A percentile compares a stretch with the other conserved stretches of the same genome.
Conservation (phyloP, 2,329 filamentous ascomycete genomes). For the Pyricularia grisea region DNA sequence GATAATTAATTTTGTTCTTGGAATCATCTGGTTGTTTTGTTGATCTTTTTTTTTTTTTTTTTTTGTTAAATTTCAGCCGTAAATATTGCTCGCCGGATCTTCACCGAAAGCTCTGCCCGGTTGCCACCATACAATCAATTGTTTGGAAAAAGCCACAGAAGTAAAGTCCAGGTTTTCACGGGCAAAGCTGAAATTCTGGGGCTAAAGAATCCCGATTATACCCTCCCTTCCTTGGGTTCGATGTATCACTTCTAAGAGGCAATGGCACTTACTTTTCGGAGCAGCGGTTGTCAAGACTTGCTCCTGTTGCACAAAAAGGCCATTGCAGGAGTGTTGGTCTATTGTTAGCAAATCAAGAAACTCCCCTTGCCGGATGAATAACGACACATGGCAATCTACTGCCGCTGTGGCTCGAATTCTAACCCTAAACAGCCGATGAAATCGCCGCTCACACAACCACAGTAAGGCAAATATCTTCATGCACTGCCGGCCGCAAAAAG, state of each 20-base stretch:
- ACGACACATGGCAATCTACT: background rate
- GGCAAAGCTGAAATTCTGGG: too few relatives aligned
- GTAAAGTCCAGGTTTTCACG: too few relatives aligned
- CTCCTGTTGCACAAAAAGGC: background rate
- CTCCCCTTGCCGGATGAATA: background rate
- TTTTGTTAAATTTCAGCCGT: background rate
- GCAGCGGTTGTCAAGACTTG: background rate
- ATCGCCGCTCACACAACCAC: background rate
- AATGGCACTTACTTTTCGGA: too few relatives aligned
- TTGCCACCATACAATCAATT: too few relatives aligned
- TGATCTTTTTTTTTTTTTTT: background rate
- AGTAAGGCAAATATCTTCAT: background rate
- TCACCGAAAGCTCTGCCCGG: too few relatives aligned
- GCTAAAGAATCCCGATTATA: background rate
- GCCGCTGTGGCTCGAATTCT: background rate
- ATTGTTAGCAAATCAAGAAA: background rate
- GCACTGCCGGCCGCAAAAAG: background rate
- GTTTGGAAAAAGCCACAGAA: too few relatives aligned
- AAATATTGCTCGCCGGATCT: background rate
- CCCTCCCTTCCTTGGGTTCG: background rate
- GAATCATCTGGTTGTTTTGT: background rate
- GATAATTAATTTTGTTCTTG: background rate
- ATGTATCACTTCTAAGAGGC: background rate
- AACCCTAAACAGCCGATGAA: background rate
- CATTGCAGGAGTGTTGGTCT: background rate